A percentile compares a stretch with the other conserved stretches of the same genome.
Conservation (phyloP, 2,329 filamentous ascomycete genomes). For the Ophiostoma sp. region DNA sequence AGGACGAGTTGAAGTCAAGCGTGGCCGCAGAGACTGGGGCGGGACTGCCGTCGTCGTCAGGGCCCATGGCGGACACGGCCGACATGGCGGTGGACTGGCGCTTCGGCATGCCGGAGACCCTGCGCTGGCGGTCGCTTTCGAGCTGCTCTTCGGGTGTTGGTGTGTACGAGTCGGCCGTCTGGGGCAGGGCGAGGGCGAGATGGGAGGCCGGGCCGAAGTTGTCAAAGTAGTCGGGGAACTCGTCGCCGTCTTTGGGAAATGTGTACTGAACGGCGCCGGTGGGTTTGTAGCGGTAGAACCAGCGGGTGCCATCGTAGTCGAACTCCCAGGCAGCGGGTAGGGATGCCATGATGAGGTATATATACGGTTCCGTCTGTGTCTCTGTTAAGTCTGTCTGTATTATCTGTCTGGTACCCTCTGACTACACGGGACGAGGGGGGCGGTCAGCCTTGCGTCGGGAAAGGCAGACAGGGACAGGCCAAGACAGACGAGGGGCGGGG, state of each 20-base stretch:
- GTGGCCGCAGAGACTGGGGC: conserved; percentile 31
- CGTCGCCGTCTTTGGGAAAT: conserved; percentile 53
- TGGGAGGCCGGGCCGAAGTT: conserved; percentile 33
- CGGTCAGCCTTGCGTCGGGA: neutral
- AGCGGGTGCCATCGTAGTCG: conserved; percentile 53
- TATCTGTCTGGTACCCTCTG: neutral
- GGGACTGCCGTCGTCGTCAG: neutral
- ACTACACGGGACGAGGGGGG: neutral
- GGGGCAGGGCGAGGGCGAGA: conserved; percentile 4
- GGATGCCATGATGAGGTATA: conserved; percentile 35
- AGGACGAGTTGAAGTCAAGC: conserved; percentile 36
- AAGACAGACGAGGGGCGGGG: neutral
- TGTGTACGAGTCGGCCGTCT: conserved; percentile 26
- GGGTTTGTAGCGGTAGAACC: conserved; percentile 54
- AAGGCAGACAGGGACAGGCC: neutral
- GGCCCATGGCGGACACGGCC: neutral
- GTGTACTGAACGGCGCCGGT: conserved; percentile 52
- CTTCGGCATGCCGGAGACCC: conserved; percentile 31
- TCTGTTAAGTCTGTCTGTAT: neutral
- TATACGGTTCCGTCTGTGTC: neutral
- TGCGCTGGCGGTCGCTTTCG: conserved; percentile 48
- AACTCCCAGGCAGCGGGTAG: conserved; percentile 53
- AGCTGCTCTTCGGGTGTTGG: conserved; percentile 50
- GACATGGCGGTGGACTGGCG: neutral
- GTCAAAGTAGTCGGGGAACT: conserved; percentile 50